Evolutionary conservation across 1,284 basidiomycete genomes (phyloP), one percentile per base, ranked within the genome.

Genomic region (Microbotryum scabiosae): DNA sequence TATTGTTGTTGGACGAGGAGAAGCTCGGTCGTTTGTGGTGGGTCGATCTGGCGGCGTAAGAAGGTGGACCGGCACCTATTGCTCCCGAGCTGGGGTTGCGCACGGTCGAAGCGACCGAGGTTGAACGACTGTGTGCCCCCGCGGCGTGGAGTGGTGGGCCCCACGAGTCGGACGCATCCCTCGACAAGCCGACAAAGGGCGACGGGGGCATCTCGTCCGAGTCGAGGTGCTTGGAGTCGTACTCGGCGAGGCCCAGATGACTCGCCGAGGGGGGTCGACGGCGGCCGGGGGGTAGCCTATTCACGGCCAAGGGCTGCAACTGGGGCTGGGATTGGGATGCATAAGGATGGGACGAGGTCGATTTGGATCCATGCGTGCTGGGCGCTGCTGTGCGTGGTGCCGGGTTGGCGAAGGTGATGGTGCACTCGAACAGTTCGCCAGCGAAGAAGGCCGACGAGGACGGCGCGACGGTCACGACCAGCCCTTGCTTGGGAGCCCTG

Each of bases 401-500:
- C 7, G 84, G 87, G 74, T 94, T 96, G 51, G 86, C 86, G 75
- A 96, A 90, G 0, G 88, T 86, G 71, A 97, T 85, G 5, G 83
- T 85, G 20, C 89, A 88, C 7, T 84, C 79, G 75, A 94, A 89
- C 1, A 82, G 79, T 74, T 97, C 92, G 63, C 92, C 92, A 1
- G 92, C 90, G 74, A 93, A 97, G 77, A 88, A 96, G 0, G 89
- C 88, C 0, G 89, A 87, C 66, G 91, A 86, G 0, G 85, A 80
- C 4, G 92, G 92, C 0, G 75, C 84, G 54, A 81, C 76, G 0
- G 75, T 75, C 32, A 81, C 75, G 60, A 75, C 73, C 51, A 41
- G 36, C 36, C 36, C 36, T 52, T 25, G 51, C 51, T 52, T 52
- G 51, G 51, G 51, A n/a, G 51, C 28, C 51, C 51, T 52, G n/a